phyloP scores from a whole-genome alignment of 768 basidiomycete genomes.

The Termitomyces sp. region DNA sequence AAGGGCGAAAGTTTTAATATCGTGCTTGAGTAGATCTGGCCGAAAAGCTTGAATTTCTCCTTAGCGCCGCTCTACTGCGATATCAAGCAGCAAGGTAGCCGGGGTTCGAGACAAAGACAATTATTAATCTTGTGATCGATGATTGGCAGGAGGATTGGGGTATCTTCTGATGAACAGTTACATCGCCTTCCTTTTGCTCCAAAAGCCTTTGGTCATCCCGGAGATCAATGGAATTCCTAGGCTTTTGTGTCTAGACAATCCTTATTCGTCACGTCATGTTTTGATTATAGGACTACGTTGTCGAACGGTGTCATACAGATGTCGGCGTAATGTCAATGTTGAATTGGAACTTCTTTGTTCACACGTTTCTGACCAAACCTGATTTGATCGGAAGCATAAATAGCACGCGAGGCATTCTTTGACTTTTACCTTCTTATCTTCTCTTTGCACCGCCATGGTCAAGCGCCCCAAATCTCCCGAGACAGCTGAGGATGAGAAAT shows the following conservation, averaged over 20 bases:
- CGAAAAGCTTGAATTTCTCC: neutral
- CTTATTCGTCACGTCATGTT: too few species aligned
- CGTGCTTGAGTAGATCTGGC: neutral
- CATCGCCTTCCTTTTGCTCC: neutral
- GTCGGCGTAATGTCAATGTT: too few species aligned
- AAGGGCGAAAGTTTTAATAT: neutral
- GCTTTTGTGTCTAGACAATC: too few species aligned
- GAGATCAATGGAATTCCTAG: too few species aligned
- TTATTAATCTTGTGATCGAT: neutral
- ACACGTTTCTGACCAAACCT: neutral
- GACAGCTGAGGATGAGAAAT: conserved; percentile 38
- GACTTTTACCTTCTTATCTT: neutral
- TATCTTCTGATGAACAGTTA: neutral
- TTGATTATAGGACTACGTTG: too few species aligned
- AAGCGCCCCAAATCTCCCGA: conserved; percentile 34
- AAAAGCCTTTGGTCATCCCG: neutral
- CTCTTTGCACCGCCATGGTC: conserved; percentile 22
- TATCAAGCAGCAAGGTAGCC: neutral
- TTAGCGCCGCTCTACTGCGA: neutral
- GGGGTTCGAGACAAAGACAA: neutral
- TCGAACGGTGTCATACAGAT: too few species aligned
- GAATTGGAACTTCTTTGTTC: neutral
- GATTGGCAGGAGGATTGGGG: too few species aligned
- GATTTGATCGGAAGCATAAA: conserved; percentile 5
- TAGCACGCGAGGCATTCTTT: conserved; percentile 1